Conservation (phyloP, 164 flowering plant species). For the Macadamia integrifolia region DNA sequence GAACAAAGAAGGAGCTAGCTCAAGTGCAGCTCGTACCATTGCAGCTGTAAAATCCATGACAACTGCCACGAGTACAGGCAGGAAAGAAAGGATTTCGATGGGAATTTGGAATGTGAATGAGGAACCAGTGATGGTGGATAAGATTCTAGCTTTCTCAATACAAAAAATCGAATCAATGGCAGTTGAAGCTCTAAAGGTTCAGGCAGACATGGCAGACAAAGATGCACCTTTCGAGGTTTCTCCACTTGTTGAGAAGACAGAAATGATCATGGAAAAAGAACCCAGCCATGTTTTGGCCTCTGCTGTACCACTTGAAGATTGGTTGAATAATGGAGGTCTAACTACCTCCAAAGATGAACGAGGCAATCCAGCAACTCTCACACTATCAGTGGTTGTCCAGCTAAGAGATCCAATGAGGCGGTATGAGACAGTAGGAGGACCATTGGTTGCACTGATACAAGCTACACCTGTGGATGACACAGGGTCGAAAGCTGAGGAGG, state of each 20-base stretch:
- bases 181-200: slow-evolving; percentile 70
- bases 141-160: slow-evolving; percentile 71
- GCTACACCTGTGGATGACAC: slow-evolving; percentile 34
- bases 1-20: slow-evolving; percentile 85
- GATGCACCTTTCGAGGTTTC: slow-evolving; percentile 90
- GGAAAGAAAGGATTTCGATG: slow-evolving; percentile 70
- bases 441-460: slow-evolving; percentile 52
- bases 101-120: slow-evolving; percentile 81
- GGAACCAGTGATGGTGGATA: slow-evolving; percentile 53
- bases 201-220: slow-evolving; percentile 80
- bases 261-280: no score
- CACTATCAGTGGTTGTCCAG: slow-evolving; percentile 51
- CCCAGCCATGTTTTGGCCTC: slow-evolving; percentile 32
- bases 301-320: slow-evolving; percentile 58
- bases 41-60: slow-evolving; percentile 67
- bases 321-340: slow-evolving; percentile 31
- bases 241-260: slow-evolving; percentile 31
- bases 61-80: slow-evolving; percentile 51
- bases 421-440: slow-evolving; percentile 81
- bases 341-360: slow-evolving; percentile 6
- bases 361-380: slow-evolving; percentile 28
- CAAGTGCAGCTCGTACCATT: slow-evolving; percentile 77
- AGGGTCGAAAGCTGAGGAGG: slow-evolving; percentile 32
- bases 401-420: slow-evolving; percentile 73
- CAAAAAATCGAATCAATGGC: slow-evolving; percentile 82